Conservation (phyloP, 2,329 filamentous ascomycete genomes). For the Trichoderma endophyticum region DNA sequence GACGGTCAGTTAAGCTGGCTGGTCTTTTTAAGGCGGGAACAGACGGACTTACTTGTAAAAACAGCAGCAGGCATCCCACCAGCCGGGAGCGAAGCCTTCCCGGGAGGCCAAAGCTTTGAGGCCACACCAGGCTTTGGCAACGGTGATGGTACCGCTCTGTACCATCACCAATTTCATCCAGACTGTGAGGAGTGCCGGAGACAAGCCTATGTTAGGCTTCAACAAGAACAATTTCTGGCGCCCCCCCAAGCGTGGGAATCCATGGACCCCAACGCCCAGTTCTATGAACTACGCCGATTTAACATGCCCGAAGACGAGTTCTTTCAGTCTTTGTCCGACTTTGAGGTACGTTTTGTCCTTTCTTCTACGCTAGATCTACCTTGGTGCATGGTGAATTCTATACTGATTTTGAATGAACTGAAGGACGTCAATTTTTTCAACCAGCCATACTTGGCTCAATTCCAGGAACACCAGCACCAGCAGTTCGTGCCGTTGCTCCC, state of each 20-base stretch:
- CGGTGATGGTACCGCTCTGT: not conserved
- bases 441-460: not conserved
- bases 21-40: not conserved
- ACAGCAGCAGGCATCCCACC: not conserved
- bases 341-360: conserved; percentile 17
- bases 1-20: conserved; percentile 13
- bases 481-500: not conserved
- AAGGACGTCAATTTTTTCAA: conserved; percentile 14
- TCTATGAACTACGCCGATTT: not conserved
- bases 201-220: not conserved
- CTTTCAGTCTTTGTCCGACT: conserved; percentile 22
- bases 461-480: not conserved
- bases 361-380: not conserved
- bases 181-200: too few species aligned
- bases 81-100: not conserved
- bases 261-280: not conserved
- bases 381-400: not conserved
- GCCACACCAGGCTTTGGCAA: not conserved
- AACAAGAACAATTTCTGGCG: not conserved
- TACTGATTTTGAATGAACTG: not conserved
- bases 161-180: not conserved
- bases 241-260: not conserved
- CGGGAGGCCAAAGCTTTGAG: not conserved
- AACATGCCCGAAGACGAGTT: conserved; percentile 19
- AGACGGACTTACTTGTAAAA: not conserved